phyloP scores from a whole-genome alignment of 306 rosid species.

The Dalbergia cultrata region DNA sequence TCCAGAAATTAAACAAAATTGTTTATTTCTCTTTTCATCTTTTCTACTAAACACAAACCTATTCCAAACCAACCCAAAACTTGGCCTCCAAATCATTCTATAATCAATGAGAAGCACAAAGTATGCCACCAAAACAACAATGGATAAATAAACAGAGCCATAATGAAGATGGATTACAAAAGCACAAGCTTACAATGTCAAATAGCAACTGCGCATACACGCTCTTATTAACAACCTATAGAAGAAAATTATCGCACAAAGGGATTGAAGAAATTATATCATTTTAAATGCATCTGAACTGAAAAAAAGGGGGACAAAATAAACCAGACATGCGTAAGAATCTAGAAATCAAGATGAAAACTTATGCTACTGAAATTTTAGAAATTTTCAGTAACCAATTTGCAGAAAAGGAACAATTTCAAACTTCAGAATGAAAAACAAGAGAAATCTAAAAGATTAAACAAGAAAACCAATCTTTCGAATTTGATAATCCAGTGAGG shows the following conservation, averaged over 20 bases:
- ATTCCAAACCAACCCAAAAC: neutral
- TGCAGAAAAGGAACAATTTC: conserved; percentile 25
- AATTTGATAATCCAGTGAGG: too few relatives aligned
- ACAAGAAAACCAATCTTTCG: too few relatives aligned
- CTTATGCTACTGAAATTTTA: neutral
- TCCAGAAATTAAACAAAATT: neutral
- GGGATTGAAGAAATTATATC: neutral
- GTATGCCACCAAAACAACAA: neutral
- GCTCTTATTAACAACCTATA: neutral
- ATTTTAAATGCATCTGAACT: neutral
- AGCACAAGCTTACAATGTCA: conserved; percentile 12
- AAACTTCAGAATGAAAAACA: neutral
- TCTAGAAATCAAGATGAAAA: conserved; percentile 1
- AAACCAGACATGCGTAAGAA: neutral
- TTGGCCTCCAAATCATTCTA: neutral
- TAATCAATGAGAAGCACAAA: too few relatives aligned
- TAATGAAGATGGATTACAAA: conserved; percentile 18
- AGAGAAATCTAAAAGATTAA: neutral
- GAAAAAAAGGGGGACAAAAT: neutral
- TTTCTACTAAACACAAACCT: too few relatives aligned
- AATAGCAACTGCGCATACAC: neutral
- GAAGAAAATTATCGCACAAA: neutral
- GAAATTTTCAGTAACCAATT: conserved; percentile 25
- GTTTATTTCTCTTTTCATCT: too few relatives aligned
- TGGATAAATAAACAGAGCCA: neutral